Base-by-base conservation (phyloP, 768 basidiomycete genomes). In the Termitomyces sp. region DNA sequence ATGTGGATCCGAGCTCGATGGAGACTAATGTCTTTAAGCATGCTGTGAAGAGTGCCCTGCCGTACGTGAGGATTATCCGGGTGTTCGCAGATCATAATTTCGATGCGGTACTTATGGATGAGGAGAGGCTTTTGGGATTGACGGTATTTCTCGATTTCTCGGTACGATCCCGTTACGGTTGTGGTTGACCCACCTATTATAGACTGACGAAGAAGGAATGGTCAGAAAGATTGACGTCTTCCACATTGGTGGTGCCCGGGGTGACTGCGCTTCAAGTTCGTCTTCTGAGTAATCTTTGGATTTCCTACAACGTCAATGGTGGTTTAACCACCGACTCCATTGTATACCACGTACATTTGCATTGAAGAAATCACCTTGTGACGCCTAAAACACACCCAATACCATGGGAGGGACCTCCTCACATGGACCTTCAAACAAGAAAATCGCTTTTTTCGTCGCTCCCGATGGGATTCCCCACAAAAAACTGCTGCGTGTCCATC, bases 51-150 rank as follows among this genome's bases (percentile, higher is more conserved):
- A 66, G 68, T 35, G 42, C 54, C 8, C 46, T 77, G 43, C 69
- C 69, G 3, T 76, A 68, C 54, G 63, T 69, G 4, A 60, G 53
- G 4, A 64, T 56, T 48, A 42, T 60, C 25, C 48, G 44, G 37
- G 25, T 16, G 50, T 7, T 37, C 16, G 50, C 53, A 10, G 29
- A 45, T 5, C 8, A 29, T 11, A 25, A 43, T 0, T 77, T 67
- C 56, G 63, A 70, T 44, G 74, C 73, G 2, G 62, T 76, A 19
- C 58, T 78, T 44, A 65, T 77, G 65, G 77, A 77, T 37, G 77
- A 78, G 59, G 72, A 77, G 56, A 68, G 75, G 60, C 60, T 78
- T 8, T 46, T 78, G 34, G 75, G 74, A 8, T 60, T 75, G 25
- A 59, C 57, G 50, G 73, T 75, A 57, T 35, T 73, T 69, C 9